phyloP scores from a whole-genome alignment of 768 basidiomycete genomes.

The Tylopilus vinaceipallidus region DNA sequence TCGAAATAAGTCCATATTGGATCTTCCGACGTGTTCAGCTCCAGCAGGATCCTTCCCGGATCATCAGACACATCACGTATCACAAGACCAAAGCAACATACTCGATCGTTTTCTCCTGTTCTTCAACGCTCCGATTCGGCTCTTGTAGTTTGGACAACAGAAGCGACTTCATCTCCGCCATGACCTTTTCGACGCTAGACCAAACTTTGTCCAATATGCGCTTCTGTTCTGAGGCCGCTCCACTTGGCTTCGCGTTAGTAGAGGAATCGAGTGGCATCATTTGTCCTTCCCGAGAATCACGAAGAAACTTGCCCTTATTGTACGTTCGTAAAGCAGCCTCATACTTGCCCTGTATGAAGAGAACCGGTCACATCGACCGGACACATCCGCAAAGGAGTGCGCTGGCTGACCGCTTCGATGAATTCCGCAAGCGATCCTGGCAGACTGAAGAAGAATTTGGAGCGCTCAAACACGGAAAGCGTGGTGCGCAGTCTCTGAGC shows the following conservation, averaged over 20 bases:
- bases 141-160: constrained; percentile 82
- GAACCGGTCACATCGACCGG: background rate
- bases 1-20: constrained; percentile 97
- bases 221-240: constrained; percentile 74
- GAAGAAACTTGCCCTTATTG: constrained; percentile 91
- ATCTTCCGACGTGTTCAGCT: constrained; percentile 83
- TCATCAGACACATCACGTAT: constrained; percentile 9
- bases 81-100: constrained; percentile 39
- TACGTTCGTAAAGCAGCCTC: constrained; percentile 94
- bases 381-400: background rate
- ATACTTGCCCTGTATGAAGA: constrained; percentile 75
- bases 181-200: constrained; percentile 91
- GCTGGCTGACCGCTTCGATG: constrained; percentile 72
- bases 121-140: constrained; percentile 75
- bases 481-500: constrained; percentile 91
- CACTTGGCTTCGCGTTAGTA: constrained; percentile 52
- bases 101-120: constrained; percentile 98
- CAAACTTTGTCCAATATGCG: constrained; percentile 96
- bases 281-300: constrained; percentile 87
- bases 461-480: constrained; percentile 91
- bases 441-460: constrained; percentile 98
- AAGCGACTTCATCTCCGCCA: constrained; percentile 83
- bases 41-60: constrained; percentile 73
- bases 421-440: constrained; percentile 86
- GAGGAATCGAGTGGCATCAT: constrained; percentile 66